Conservation (phyloP, 2,329 filamentous ascomycete species). For the Trichoderma koningii region DNA sequence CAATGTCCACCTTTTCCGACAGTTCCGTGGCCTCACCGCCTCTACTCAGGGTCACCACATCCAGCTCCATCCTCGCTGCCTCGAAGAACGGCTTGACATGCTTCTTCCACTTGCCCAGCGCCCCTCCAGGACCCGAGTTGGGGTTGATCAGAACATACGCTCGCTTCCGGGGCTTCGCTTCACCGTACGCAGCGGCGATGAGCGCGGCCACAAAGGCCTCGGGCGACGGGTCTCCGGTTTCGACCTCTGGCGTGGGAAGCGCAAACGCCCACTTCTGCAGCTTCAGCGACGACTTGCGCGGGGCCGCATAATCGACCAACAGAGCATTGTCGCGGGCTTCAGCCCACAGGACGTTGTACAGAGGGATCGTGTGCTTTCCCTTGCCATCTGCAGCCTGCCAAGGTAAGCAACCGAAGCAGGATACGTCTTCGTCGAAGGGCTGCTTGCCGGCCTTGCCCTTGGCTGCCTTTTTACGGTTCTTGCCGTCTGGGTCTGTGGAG, state of each 20-base stretch:
- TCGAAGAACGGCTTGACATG: constrained; percentile 80
- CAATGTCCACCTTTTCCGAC: constrained; percentile 71
- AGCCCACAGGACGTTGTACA: constrained; percentile 85
- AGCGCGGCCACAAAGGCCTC: constrained; percentile 67
- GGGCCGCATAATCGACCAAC: constrained; percentile 71
- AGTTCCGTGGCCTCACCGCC: constrained; percentile 79
- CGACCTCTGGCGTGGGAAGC: constrained; percentile 44
- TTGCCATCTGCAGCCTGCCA: constrained; percentile 31
- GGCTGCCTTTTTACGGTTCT: constrained; percentile 13
- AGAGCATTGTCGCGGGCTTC: constrained; percentile 63
- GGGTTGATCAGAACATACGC: constrained; percentile 92
- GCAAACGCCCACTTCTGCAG: constrained; percentile 57
- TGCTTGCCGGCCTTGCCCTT: constrained; percentile 23
- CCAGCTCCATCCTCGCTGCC: constrained; percentile 75
- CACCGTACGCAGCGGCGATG: constrained; percentile 69
- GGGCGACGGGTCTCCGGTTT: constrained; percentile 42
- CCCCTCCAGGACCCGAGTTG: constrained; percentile 79
- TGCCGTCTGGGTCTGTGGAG: constrained; percentile 20
- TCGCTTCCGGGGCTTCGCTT: constrained; percentile 68
- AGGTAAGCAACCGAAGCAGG: constrained; percentile 22
- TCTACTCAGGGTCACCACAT: constrained; percentile 70
- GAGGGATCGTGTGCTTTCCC: constrained; percentile 57
- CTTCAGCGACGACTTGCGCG: constrained; percentile 61
- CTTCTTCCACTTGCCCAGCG: constrained; percentile 70
- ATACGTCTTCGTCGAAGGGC: constrained; percentile 11